Base-by-base conservation (phyloP, 2,329 filamentous ascomycete species). In the Aureobasidium namibiae region DNA sequence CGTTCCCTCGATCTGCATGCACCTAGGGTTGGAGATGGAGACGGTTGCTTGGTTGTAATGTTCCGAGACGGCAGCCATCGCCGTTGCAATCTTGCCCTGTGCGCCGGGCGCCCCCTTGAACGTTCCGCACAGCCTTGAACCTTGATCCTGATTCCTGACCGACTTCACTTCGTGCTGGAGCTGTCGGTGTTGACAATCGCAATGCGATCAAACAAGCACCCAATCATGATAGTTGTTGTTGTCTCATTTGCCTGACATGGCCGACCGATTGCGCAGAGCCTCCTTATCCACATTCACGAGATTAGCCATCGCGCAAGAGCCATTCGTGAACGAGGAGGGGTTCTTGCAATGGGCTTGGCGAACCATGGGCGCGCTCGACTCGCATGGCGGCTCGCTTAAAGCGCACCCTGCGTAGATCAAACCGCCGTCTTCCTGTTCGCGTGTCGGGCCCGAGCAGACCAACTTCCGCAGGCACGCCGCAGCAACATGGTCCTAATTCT, bases 361-460 rank as follows among this genome's bases (percentile, higher is more conserved):
- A 59, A 45, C 57, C 16, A 26, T 45, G 45, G 24, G 34, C 13
- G 46, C 57, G 38, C 38, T 50, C 48, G 36, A 50, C 38, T 38
- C 48, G 13, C 38, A 59, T 59, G 57, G 56, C 57, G 57, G 57
- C 34, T 59, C 57, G 57, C 57, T 59, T 59, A 59, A 45, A 45
- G 31, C 14, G 39, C 38, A 29, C 57, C 57, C 26, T 59, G 57
- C 46, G 48, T 11, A 39, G 57, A 59, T 59, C 57, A 59, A 59
- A 59, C 57, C 57, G 46, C 57, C 57, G 57, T 52, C 48, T 52
- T 44, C 52, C 31, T 36, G n/a, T 36, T 29, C 38, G 38, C 46
- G 56, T 42, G 29, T 45, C 46, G 57, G 54, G 42, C 54, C 54
- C 54, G 41, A 57, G 41, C 54, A 46, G 31, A 8, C 23, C 54